Conservation (phyloP, 129 eudicot genomes). For the Gnaphalium uliginosum region DNA sequence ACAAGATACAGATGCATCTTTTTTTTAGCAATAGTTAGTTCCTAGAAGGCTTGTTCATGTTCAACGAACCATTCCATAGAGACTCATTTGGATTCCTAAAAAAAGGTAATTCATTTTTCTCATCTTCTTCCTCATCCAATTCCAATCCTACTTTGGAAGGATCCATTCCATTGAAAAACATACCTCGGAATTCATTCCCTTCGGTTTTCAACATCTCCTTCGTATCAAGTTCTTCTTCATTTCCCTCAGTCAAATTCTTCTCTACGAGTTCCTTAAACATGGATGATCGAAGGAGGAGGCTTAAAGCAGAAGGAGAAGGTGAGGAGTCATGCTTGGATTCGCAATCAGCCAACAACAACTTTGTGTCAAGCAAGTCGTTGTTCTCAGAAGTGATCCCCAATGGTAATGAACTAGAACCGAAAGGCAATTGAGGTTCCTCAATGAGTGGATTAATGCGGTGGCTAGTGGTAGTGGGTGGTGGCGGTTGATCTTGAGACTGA, state of each 20-base stretch:
- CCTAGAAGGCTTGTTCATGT: slow-evolving; percentile 41
- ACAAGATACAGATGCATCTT: background rate
- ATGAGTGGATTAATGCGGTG: slow-evolving; percentile 26
- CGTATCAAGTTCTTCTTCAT: slow-evolving; percentile 38
- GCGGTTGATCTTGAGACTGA: slow-evolving; percentile 39
- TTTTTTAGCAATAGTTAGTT: slow-evolving; percentile 11
- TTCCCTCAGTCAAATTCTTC: slow-evolving; percentile 44
- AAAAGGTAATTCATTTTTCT: slow-evolving; percentile 35
- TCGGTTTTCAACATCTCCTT: slow-evolving; percentile 29
- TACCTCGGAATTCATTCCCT: slow-evolving; percentile 47
- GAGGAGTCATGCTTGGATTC: slow-evolving; percentile 30
- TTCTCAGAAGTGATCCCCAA: slow-evolving; percentile 32
- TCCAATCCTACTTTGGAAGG: slow-evolving; percentile 45
- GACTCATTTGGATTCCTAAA: slow-evolving; percentile 35
- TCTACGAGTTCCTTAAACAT: slow-evolving; percentile 67
- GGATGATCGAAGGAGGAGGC: slow-evolving; percentile 69
- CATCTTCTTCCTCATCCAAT: slow-evolving; percentile 36
- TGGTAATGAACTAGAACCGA: slow-evolving; percentile 32
- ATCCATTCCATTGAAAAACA: slow-evolving; percentile 41
- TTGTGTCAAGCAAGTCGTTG: slow-evolving; percentile 46
- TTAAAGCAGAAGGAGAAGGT: slow-evolving; percentile 60
- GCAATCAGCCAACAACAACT: slow-evolving; percentile 44
- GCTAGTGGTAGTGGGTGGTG: slow-evolving; percentile 17
- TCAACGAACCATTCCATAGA: slow-evolving; percentile 42
- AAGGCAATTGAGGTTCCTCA: slow-evolving; percentile 39